Percentiles rank a stretch among this genome's conserved stretches.
Conservation (phyloP, 257 asterid species). For the Primulina eburnea region DNA sequence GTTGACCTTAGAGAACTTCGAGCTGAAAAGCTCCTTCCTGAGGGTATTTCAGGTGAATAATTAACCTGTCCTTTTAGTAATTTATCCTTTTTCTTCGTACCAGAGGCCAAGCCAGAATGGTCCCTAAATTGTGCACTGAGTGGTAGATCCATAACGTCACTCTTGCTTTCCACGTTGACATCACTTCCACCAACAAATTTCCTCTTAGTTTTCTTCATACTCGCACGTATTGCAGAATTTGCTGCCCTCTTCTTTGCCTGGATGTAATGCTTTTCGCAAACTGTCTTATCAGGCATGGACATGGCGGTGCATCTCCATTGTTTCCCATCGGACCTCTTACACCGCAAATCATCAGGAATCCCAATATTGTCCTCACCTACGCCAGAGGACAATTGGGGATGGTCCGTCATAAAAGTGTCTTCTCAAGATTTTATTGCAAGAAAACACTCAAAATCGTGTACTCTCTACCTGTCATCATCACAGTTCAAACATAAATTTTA, state of each 20-base stretch:
- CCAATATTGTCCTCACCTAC: slow-evolving; percentile 78
- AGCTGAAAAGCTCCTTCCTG: slow-evolving; percentile 48
- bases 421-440: slow-evolving; percentile 9
- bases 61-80: slow-evolving; percentile 38
- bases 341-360: slow-evolving; percentile 94
- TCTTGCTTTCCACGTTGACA: slow-evolving; percentile 80
- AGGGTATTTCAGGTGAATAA: slow-evolving; percentile 76
- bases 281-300: slow-evolving; percentile 99
- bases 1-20: slow-evolving; percentile 64
- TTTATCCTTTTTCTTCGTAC: slow-evolving; percentile 69
- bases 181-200: slow-evolving; percentile 68
- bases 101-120: slow-evolving; percentile 56
- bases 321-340: slow-evolving; percentile 99
- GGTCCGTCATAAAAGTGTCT: slow-evolving; percentile 57
- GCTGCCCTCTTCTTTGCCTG: slow-evolving; percentile 99
- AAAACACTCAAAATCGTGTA: slow-evolving; percentile 23
- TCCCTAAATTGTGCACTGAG: slow-evolving; percentile 66
- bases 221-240: slow-evolving; percentile 95
- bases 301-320: slow-evolving; percentile 99
- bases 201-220: slow-evolving; percentile 74
- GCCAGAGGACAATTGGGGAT: slow-evolving; percentile 58
- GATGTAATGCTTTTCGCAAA: slow-evolving; percentile 96
- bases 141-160: slow-evolving; percentile 91
- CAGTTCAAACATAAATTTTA: neutral
- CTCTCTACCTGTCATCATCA: slow-evolving; percentile 33